Conservation (phyloP, 306 rosid species). For the Cercis canadensis region DNA sequence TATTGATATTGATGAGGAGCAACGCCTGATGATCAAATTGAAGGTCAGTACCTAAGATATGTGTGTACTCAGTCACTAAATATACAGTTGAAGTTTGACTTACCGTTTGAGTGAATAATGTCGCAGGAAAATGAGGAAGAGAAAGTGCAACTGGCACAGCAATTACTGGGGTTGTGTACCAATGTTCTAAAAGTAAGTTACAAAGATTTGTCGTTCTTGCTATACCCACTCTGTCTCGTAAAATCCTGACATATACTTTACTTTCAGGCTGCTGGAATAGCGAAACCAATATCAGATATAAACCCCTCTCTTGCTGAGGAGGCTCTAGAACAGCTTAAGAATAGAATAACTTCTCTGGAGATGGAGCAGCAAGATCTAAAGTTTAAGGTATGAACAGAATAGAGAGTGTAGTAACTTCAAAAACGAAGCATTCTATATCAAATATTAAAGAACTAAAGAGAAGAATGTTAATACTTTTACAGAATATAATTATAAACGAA, state of each 20-base stretch:
- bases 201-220: neutral
- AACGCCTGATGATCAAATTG: conserved; percentile 62
- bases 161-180: conserved; percentile 66
- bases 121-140: conserved; percentile 82
- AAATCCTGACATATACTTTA: conserved; percentile 8
- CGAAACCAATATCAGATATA: conserved; percentile 56
- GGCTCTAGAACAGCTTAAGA: conserved; percentile 65
- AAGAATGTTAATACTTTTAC: conserved; percentile 32
- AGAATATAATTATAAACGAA: conserved; percentile 72
- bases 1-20: conserved; percentile 78
- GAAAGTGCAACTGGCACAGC: conserved; percentile 79
- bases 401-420: neutral
- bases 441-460: conserved; percentile 5
- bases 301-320: conserved; percentile 76
- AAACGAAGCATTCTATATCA: conserved; percentile 1
- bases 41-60: conserved; percentile 70
- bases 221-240: neutral
- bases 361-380: conserved; percentile 73
- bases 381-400: conserved; percentile 61
- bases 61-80: too few relatives aligned
- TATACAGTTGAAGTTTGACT: conserved; percentile 15
- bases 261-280: conserved; percentile 83
- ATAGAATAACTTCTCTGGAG: conserved; percentile 62
- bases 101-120: conserved; percentile 41
- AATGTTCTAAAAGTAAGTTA: conserved; percentile 70